Percentiles rank a stretch among this genome's conserved stretches.
Conservation (phyloP, 257 asterid genomes). For the Cynanchum wilfordii region DNA sequence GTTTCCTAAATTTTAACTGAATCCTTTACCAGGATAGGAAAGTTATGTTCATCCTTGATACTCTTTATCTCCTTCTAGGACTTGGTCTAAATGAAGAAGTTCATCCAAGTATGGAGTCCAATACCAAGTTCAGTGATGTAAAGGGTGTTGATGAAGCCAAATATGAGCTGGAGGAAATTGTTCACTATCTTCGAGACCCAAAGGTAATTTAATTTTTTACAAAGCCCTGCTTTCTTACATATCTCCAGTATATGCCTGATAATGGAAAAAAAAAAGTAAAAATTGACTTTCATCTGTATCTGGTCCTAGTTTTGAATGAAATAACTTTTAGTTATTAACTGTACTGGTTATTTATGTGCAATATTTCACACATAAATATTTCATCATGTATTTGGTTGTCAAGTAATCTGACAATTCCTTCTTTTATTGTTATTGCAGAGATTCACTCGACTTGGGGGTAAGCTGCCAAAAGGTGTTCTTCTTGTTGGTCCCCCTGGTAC, state of each 20-base stretch:
- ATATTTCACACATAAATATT: background rate
- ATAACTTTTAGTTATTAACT: background rate
- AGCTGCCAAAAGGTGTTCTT: conserved; percentile 94
- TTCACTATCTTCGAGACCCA: conserved; percentile 96
- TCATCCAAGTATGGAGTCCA: conserved; percentile 75
- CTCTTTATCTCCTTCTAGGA: conserved; percentile 35
- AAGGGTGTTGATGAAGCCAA: conserved; percentile 99
- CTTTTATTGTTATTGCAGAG: conserved; percentile 48
- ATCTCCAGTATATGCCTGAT: background rate
- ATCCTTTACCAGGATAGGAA: conserved; percentile 6
- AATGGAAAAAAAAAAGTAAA: background rate
- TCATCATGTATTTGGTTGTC: background rate
- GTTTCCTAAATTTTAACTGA: conserved; percentile 10
- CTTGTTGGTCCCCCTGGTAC: conserved; percentile 98
- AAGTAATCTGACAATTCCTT: conserved; percentile 15
- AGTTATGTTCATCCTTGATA: conserved; percentile 13
- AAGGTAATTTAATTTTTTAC: conserved; percentile 44
- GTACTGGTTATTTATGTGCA: background rate
- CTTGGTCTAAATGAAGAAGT: conserved; percentile 91
- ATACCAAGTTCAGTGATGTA: conserved; percentile 79
- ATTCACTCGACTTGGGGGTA: conserved; percentile 95
- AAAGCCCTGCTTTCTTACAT: background rate
- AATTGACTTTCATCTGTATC: background rate
- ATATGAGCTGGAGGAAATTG: conserved; percentile 91
- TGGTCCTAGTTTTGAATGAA: background rate